These are phyloP conservation scores for Noccaea caerulescens DNA, from an alignment of 345 rosid species.

Conservation along the genomic window DNA sequence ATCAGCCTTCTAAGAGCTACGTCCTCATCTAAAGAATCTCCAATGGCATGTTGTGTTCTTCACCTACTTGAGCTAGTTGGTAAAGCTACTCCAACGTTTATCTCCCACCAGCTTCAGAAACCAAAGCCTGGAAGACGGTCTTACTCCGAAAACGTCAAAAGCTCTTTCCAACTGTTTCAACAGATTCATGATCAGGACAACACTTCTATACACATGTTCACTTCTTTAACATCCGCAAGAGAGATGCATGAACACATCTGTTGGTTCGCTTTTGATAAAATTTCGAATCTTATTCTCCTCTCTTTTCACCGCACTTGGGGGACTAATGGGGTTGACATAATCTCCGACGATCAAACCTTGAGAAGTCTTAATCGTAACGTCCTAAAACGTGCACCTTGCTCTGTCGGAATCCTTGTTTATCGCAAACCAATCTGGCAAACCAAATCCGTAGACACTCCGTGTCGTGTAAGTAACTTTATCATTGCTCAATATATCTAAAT, in stretches of 20 bases:
- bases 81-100: conserved; percentile 51
- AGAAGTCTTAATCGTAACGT: conserved; percentile 35
- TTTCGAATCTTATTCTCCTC: conserved; percentile 47
- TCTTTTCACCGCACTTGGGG: conserved; percentile 63
- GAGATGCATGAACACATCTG: conserved; percentile 59
- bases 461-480: conserved; percentile 24
- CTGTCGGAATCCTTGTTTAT: conserved; percentile 42
- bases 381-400: conserved; percentile 42
- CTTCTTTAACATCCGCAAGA: conserved; percentile 45
- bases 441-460: conserved; percentile 30
- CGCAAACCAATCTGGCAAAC: conserved; percentile 32
- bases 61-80: conserved; percentile 60
- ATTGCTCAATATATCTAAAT: too few relatives aligned
- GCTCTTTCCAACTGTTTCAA: conserved; percentile 45
- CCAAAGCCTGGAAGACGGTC: conserved; percentile 30
- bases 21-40: conserved; percentile 43
- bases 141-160: conserved; percentile 49
- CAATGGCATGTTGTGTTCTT: conserved; percentile 48
- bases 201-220: conserved; percentile 42
- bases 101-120: conserved; percentile 52
- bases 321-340: conserved; percentile 30
- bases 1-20: conserved; percentile 44
- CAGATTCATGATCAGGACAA: background rate
- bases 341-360: conserved; percentile 41
- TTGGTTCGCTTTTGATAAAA: conserved; percentile 48